Conservation (phyloP, 2,329 filamentous ascomycete genomes). For the Boeremia exigua region DNA sequence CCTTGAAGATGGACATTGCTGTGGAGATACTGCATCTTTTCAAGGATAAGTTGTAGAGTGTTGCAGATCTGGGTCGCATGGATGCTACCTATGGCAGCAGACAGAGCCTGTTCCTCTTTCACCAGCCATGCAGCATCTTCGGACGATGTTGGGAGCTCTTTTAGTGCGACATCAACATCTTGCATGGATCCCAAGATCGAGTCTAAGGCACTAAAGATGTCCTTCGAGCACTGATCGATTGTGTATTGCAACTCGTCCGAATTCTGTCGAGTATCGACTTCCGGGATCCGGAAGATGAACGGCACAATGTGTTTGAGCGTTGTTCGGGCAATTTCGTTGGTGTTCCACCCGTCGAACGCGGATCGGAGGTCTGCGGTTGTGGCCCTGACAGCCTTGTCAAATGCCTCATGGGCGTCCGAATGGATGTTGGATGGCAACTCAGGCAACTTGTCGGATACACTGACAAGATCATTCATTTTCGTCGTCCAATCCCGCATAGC, state of each 20-base stretch:
- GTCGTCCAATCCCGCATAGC: conserved; percentile 35
- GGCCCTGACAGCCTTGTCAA: conserved; percentile 22
- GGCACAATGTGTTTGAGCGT: conserved; percentile 66
- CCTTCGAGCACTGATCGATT: conserved; percentile 59
- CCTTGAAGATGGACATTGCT: conserved; percentile 51
- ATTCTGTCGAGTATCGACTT: neutral
- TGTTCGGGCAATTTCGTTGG: conserved; percentile 31
- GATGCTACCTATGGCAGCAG: conserved; percentile 62
- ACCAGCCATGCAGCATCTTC: conserved; percentile 70
- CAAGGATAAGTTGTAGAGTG: conserved; percentile 54
- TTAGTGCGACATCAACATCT: conserved; percentile 65
- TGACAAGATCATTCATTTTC: conserved; percentile 23
- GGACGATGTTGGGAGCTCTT: conserved; percentile 62
- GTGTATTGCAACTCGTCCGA: conserved; percentile 14
- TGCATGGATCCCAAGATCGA: conserved; percentile 81
- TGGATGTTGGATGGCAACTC: conserved; percentile 35
- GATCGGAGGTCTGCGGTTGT: conserved; percentile 24
- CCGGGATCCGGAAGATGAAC: conserved; percentile 60
- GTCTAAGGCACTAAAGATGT: conserved; percentile 71
- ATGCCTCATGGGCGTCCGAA: conserved; percentile 23
- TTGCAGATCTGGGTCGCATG: conserved; percentile 63
- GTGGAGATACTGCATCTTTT: conserved; percentile 53
- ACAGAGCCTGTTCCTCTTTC: conserved; percentile 50
- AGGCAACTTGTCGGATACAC: conserved; percentile 28
- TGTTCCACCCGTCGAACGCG: conserved; percentile 27